Evolutionary conservation across 2,329 filamentous ascomycete genomes (phyloP).

Genomic region (Orbilia brochopaga): DNA sequence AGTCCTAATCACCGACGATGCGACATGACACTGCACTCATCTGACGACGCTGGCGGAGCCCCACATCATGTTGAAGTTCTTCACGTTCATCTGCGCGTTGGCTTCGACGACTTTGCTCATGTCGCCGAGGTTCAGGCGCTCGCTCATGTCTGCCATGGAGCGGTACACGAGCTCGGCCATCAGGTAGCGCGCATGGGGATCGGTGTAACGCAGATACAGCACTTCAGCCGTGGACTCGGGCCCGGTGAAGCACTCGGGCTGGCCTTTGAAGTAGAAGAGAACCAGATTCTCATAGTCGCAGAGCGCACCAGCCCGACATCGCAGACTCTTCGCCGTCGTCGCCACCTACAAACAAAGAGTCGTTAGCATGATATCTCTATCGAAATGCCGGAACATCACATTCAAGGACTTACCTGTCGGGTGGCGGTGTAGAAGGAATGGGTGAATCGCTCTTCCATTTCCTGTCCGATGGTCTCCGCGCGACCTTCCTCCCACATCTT

Average conservation of each 20-base stretch:
- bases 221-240: conserved; percentile 49
- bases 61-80: conserved; percentile 49
- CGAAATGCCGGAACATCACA: conserved; percentile 18
- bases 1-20: too few relatives aligned
- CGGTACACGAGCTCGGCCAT: conserved; percentile 49
- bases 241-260: conserved; percentile 43
- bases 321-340: conserved; percentile 39
- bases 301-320: conserved; percentile 48
- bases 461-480: conserved; percentile 33
- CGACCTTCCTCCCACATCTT: conserved; percentile 45
- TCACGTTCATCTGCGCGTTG: conserved; percentile 48
- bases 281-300: conserved; percentile 50
- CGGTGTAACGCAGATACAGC: conserved; percentile 42
- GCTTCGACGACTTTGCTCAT: conserved; percentile 47
- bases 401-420: conserved; percentile 37
- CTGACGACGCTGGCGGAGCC: conserved; percentile 39
- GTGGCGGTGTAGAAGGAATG: conserved; percentile 46
- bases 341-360: conserved; percentile 23
- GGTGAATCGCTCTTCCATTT: conserved; percentile 28
- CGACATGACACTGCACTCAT: conserved; percentile 9
- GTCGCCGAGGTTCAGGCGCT: conserved; percentile 43
- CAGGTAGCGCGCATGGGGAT: conserved; percentile 48
- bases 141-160: conserved; percentile 47
- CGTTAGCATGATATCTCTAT: conserved; percentile 22
- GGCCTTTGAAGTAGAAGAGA: conserved; percentile 51